A percentile compares a stretch with the other conserved stretches of the same genome.
These are phyloP conservation scores for Aspergillus brasiliensis DNA, from an alignment of 2,329 filamentous ascomycete genomes.

Conservation along the genomic window DNA sequence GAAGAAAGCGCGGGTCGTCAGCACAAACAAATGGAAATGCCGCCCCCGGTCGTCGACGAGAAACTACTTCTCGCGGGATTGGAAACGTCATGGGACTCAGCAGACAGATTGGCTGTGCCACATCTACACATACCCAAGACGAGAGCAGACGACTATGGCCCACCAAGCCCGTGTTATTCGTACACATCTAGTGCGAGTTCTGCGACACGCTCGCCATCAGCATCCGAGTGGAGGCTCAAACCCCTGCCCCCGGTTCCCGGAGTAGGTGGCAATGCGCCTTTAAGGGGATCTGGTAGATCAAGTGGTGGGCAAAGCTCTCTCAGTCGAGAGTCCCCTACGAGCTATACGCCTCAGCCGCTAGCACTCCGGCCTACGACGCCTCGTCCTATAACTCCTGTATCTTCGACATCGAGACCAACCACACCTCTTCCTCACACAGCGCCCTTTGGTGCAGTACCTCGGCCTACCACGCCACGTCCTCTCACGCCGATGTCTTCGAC, in stretches of 20 bases:
- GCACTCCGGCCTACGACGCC: slow-evolving; percentile 3
- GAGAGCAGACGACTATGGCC: not conserved
- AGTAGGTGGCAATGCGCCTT: not conserved
- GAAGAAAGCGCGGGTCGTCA: slow-evolving; percentile 1
- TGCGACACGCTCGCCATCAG: not conserved
- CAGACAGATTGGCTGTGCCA: slow-evolving; percentile 3
- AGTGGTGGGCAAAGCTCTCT: slow-evolving; percentile 1
- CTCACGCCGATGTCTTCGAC: not conserved
- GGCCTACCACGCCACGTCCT: not conserved
- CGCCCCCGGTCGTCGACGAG: not conserved
- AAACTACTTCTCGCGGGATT: slow-evolving; percentile 5
- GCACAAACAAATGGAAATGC: not conserved
- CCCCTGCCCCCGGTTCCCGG: slow-evolving; percentile 2
- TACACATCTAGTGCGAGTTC: not conserved
- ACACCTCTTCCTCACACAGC: not conserved
- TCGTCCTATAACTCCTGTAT: not conserved
- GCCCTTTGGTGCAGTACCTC: not conserved
- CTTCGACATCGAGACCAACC: not conserved
- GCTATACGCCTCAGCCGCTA: not conserved
- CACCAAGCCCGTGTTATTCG: not conserved
- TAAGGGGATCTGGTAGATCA: not conserved
- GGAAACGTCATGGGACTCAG: slow-evolving; percentile 3
- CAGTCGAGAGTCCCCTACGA: not conserved
- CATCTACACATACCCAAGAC: not conserved
- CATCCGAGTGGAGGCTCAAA: slow-evolving; percentile 2